phyloP scores from a whole-genome alignment of 2,329 filamentous ascomycete species.

The Rutstroemia sp. region DNA sequence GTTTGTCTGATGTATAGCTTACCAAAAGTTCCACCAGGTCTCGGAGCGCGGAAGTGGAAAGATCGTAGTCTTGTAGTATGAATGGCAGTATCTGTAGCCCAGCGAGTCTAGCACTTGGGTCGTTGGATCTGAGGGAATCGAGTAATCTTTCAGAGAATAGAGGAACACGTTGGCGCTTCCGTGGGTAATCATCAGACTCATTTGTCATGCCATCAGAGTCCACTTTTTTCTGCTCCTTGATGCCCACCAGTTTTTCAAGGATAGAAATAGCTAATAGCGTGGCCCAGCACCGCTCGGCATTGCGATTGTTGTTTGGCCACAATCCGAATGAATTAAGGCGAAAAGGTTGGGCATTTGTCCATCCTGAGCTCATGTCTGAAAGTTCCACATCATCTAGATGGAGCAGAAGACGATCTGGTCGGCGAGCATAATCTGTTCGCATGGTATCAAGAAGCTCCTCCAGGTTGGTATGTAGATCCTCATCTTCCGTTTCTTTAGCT shows the following conservation, averaged over 20 bases:
- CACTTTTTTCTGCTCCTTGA: constrained; percentile 14
- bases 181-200: constrained; percentile 17
- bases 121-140: constrained; percentile 19
- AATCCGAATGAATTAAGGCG: constrained; percentile 44
- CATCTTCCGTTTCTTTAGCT: constrained; percentile 33
- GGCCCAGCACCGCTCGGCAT: constrained; percentile 52
- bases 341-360: constrained; percentile 32
- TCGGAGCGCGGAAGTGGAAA: constrained; percentile 44
- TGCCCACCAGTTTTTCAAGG: constrained; percentile 37
- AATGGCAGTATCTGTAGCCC: constrained; percentile 48
- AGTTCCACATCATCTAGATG: constrained; percentile 66
- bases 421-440: constrained; percentile 69
- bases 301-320: constrained; percentile 41
- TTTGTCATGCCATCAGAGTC: constrained; percentile 4
- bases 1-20: constrained; percentile 60
- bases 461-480: constrained; percentile 37
- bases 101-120: constrained; percentile 19
- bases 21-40: constrained; percentile 52
- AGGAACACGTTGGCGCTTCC: constrained; percentile 26
- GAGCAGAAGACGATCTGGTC: constrained; percentile 63
- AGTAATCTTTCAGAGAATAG: constrained; percentile 22
- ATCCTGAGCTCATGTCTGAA: constrained; percentile 30
- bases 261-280: constrained; percentile 51
- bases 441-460: constrained; percentile 63
- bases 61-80: constrained; percentile 36